A percentile compares a stretch with the other conserved stretches of the same genome.
These are phyloP conservation scores for Fonsecaea monophora DNA, from an alignment of 2,329 filamentous ascomycete genomes.

Conservation along the genomic window DNA sequence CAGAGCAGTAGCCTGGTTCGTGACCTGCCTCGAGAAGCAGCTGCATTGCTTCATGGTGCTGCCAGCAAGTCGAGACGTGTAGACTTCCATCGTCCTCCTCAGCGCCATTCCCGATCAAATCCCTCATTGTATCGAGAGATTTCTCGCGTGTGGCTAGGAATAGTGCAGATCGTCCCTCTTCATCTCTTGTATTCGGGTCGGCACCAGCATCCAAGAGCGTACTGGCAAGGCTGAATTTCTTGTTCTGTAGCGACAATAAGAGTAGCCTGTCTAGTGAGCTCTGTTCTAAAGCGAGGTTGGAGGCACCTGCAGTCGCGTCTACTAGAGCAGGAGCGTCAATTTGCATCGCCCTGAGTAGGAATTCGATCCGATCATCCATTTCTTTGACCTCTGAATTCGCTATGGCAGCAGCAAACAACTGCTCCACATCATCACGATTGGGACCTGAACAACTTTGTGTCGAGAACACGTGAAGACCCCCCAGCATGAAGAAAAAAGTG, in stretches of 20 bases:
- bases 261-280: slow-evolving; percentile 7
- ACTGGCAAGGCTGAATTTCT: slow-evolving; percentile 2
- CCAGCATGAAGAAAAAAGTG: slow-evolving; percentile 16
- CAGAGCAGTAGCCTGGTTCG: slow-evolving; percentile 9
- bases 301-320: not conserved
- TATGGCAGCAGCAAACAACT: slow-evolving; percentile 11
- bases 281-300: slow-evolving; percentile 3
- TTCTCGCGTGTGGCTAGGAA: slow-evolving; percentile 14
- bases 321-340: slow-evolving; percentile 6
- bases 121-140: slow-evolving; percentile 13
- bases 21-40: slow-evolving; percentile 17
- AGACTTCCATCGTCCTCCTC: slow-evolving; percentile 19
- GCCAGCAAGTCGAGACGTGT: slow-evolving; percentile 18
- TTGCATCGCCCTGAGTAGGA: slow-evolving; percentile 14
- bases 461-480: slow-evolving; percentile 14
- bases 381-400: not conserved
- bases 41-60: slow-evolving; percentile 21
- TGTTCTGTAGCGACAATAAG: slow-evolving; percentile 7
- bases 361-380: slow-evolving; percentile 13
- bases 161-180: slow-evolving; percentile 11
- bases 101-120: slow-evolving; percentile 14
- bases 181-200: slow-evolving; percentile 6
- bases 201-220: slow-evolving; percentile 16
- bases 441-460: not conserved
- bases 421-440: slow-evolving; percentile 14